Evolutionary conservation across 1,284 basidiomycete genomes (phyloP), one percentile per base, ranked within the genome.

Genomic region (Xerocomus minutiporus): DNA sequence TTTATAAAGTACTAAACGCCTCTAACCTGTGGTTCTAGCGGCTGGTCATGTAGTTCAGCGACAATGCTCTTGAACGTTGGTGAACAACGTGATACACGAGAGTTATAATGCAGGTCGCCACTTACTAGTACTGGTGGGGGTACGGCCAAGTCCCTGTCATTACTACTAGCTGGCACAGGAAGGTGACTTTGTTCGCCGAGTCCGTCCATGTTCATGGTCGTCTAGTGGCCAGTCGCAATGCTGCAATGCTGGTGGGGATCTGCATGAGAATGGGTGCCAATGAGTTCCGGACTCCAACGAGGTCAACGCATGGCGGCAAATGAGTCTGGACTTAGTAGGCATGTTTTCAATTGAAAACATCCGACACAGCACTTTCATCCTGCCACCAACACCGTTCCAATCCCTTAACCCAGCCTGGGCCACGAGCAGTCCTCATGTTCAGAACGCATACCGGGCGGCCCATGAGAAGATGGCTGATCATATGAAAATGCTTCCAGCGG

Each of bases 341-440:
- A 29, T 29, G 29, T 29, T 29, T 29, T 8, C 29, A 29, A 8
- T 29, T 29, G n/a, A n/a, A 35, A 35, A 34, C 15, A 32, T 31
- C 29, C 29, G 29, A 45, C 29, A 45, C 43, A 45, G 43, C 12
- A 23, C n/a, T 23, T 40, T 40, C 23, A 40, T 25, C 8, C 23
- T 41, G 25, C 23, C 40, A 26, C 17, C 20, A 20, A 20, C 32
- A 36, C 12, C 39, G 13, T 17, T 35, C 41, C 35, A 36, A 39
- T 39, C 39, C 55, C 50, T 48, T 25, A 34, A 40, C 45, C 60
- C 46, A 44, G 49, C 46, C 36, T 17, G 11, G 17, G 17, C 36
- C 47, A 62, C 39, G 61, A 62, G 61, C 52, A 26, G 23, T 26
- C 46, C 62, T 62, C 64, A 41, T 62, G 41, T 9, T 5, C 26